These are phyloP conservation scores for Sugiyamaella sp. DNA, from an alignment of 1,139 yeast genomes.

Conservation along the genomic window DNA sequence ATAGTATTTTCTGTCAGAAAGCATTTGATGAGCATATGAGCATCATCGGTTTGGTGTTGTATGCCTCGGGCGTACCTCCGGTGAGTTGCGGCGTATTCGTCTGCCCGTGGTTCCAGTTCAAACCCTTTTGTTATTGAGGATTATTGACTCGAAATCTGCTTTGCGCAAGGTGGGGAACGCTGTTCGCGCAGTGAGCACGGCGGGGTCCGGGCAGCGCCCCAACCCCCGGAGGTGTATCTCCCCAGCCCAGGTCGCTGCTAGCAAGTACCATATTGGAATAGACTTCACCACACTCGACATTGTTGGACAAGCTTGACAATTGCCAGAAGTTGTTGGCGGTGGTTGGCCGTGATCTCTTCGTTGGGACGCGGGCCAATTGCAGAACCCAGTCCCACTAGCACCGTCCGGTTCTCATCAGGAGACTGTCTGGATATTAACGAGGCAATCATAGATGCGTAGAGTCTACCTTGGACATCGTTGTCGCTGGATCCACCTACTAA, in stretches of 20 bases:
- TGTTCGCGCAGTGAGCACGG: too few relatives aligned
- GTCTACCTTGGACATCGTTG: slow-evolving; percentile 34
- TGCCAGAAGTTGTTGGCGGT: slow-evolving; percentile 40
- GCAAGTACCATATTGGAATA: too few relatives aligned
- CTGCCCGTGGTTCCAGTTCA: too few relatives aligned
- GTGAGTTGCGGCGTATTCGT: too few relatives aligned
- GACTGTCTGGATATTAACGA: slow-evolving; percentile 42
- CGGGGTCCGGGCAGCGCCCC: slow-evolving; percentile 5
- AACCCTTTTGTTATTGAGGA: too few relatives aligned
- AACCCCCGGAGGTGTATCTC: background rate
- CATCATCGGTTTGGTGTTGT: too few relatives aligned
- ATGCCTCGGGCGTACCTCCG: too few relatives aligned
- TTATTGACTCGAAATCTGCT: too few relatives aligned
- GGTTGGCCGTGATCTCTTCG: slow-evolving; percentile 32
- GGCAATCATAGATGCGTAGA: slow-evolving; percentile 45
- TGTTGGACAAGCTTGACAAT: slow-evolving; percentile 41
- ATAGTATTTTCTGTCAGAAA: background rate
- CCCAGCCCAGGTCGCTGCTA: too few relatives aligned
- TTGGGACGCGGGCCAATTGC: slow-evolving; percentile 38
- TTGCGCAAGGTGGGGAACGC: too few relatives aligned
- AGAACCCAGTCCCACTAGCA: slow-evolving; percentile 44
- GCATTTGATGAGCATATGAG: too few relatives aligned
- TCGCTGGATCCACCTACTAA: slow-evolving; percentile 41
- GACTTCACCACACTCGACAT: slow-evolving; percentile 42
- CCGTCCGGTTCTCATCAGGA: slow-evolving; percentile 42